A percentile compares a stretch with the other conserved stretches of the same genome.
Conservation (phyloP, 768 basidiomycete genomes). For the Exidia glandulosa region DNA sequence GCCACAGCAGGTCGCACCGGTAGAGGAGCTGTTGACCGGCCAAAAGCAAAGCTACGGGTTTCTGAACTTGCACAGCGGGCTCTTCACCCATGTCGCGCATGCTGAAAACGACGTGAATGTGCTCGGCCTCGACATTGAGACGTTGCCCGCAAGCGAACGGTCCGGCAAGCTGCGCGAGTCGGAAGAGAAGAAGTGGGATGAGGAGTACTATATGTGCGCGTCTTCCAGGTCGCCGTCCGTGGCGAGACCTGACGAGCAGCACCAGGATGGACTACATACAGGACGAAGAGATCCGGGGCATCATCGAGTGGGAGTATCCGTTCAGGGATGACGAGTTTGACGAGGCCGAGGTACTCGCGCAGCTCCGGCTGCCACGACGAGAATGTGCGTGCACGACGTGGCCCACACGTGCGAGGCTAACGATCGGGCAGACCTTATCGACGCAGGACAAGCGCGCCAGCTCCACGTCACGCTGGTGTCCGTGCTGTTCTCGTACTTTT, state of each 20-base stretch:
- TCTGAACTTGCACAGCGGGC: conserved; percentile 60
- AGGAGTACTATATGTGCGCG: conserved; percentile 69
- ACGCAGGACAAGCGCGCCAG: conserved; percentile 40
- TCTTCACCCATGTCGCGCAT: conserved; percentile 61
- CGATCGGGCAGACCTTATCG: conserved; percentile 44
- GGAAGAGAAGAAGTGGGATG: conserved; percentile 73
- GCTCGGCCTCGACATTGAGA: conserved; percentile 58
- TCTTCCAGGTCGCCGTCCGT: no score
- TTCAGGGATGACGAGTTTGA: conserved; percentile 40
- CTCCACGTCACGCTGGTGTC: conserved; percentile 62
- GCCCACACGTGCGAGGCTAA: background rate
- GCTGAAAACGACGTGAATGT: conserved; percentile 78
- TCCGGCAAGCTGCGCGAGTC: conserved; percentile 40
- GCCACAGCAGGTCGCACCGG: conserved; percentile 47
- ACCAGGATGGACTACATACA: conserved; percentile 73
- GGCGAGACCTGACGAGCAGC: background rate
- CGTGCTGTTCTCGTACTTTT: conserved; percentile 69
- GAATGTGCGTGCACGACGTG: conserved; percentile 30
- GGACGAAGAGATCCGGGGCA: conserved; percentile 61
- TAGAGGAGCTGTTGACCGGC: conserved; percentile 29
- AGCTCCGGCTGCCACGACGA: conserved; percentile 45
- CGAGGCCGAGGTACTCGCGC: conserved; percentile 57
- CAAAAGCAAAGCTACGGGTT: conserved; percentile 59
- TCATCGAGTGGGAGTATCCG: conserved; percentile 58
- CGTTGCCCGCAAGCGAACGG: conserved; percentile 37